A percentile compares a stretch with the other conserved stretches of the same genome.
These are phyloP conservation scores for Phytophthora colocasiae DNA, from an alignment of 352 stramenopile species.

Conservation along the genomic window DNA sequence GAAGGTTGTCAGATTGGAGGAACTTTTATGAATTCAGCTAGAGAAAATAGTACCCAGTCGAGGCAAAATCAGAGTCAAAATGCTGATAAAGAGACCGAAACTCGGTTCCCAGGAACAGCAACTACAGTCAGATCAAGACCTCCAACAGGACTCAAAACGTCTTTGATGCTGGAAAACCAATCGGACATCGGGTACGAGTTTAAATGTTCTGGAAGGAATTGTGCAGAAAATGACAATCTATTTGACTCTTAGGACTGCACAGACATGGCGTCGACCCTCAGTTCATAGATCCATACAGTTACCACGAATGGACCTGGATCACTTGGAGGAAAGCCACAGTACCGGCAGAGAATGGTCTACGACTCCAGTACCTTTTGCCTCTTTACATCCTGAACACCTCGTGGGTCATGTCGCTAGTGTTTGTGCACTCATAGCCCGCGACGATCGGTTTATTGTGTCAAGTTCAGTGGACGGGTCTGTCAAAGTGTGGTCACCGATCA, in stretches of 20 bases:
- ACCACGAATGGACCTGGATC: background rate
- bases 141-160: constrained; percentile 2
- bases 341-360: constrained; percentile 24
- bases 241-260: background rate
- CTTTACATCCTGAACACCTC: constrained; percentile 45
- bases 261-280: constrained; percentile 18
- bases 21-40: background rate
- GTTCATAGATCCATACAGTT: constrained; percentile 12
- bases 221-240: background rate
- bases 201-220: background rate
- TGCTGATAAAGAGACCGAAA: constrained; percentile 15
- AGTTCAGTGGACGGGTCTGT: constrained; percentile 72
- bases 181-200: constrained; percentile 8
- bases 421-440: constrained; percentile 53
- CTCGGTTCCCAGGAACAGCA: background rate
- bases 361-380: constrained; percentile 15
- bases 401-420: constrained; percentile 72
- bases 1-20: constrained; percentile 18
- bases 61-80: constrained; percentile 3
- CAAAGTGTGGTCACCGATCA: constrained; percentile 71
- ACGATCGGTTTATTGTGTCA: constrained; percentile 71
- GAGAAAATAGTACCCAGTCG: background rate
- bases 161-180: constrained; percentile 20
- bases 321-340: constrained; percentile 13
- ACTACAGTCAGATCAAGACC: background rate